These are phyloP conservation scores for Coprinellus micaceus DNA, from an alignment of 768 basidiomycete species.

Conservation along the genomic window DNA sequence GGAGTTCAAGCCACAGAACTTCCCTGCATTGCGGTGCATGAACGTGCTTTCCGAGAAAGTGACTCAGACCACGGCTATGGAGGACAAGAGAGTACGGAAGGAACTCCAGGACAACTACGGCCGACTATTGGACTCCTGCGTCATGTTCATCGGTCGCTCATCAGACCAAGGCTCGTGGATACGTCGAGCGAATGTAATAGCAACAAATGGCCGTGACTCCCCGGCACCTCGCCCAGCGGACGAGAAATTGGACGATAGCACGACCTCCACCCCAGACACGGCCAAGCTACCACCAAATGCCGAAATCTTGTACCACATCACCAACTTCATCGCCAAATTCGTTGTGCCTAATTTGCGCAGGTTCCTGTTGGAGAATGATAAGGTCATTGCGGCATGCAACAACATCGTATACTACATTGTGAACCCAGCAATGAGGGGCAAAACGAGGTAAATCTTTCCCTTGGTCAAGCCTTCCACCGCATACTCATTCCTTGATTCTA, in stretches of 20 bases:
- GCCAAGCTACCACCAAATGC: neutral
- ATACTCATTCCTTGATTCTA: conserved; percentile 18
- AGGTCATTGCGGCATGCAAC: conserved; percentile 69
- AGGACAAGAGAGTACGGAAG: conserved; percentile 82
- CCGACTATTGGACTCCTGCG: conserved; percentile 78
- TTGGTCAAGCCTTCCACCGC: neutral
- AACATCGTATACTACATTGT: conserved; percentile 85
- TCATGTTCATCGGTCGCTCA: conserved; percentile 68
- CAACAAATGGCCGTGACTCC: conserved; percentile 68
- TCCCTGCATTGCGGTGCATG: conserved; percentile 75
- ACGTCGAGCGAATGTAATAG: conserved; percentile 55
- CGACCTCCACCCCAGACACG: neutral
- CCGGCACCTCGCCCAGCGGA: conserved; percentile 52
- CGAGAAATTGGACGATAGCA: conserved; percentile 1
- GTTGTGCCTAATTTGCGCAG: conserved; percentile 73
- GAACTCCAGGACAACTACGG: conserved; percentile 90
- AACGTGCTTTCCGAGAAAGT: conserved; percentile 79
- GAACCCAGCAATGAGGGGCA: conserved; percentile 74
- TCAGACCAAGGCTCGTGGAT: conserved; percentile 80
- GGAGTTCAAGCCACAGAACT: conserved; percentile 69
- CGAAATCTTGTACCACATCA: conserved; percentile 48
- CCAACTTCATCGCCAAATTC: conserved; percentile 60
- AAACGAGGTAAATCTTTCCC: conserved; percentile 52
- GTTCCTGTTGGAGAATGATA: conserved; percentile 83
- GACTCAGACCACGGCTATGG: conserved; percentile 85